phyloP scores from a whole-genome alignment of 495 filamentous ascomycete genomes.

The Penicillium psychrofluorescens region DNA sequence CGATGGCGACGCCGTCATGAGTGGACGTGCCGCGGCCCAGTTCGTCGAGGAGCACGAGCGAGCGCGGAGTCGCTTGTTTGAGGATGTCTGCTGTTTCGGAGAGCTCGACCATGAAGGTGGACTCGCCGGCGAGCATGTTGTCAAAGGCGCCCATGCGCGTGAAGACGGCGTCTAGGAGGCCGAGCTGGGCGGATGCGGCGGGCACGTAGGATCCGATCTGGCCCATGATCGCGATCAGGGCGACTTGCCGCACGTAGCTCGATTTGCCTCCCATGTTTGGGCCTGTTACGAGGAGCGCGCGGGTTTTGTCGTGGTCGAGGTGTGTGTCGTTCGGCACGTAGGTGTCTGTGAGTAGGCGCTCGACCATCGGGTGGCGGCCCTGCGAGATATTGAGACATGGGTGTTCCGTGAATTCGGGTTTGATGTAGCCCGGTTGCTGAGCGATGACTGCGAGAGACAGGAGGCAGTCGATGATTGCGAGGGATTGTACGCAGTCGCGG shows the following conservation, averaged over 20 bases:
- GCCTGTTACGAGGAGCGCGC: slow-evolving; percentile 83
- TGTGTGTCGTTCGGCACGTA: slow-evolving; percentile 91
- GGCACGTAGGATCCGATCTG: slow-evolving; percentile 95
- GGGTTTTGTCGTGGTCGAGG: slow-evolving; percentile 54
- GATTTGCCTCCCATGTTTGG: slow-evolving; percentile 99
- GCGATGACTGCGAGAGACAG: slow-evolving; percentile 81
- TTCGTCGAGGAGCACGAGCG: slow-evolving; percentile 90
- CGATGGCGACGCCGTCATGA: slow-evolving; percentile 94
- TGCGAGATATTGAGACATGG: slow-evolving; percentile 63
- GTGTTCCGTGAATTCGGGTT: slow-evolving; percentile 69
- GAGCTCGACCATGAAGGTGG: slow-evolving; percentile 97
- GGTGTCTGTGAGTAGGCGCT: slow-evolving; percentile 74
- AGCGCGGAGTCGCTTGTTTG: slow-evolving; percentile 72
- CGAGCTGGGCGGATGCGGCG: slow-evolving; percentile 62
- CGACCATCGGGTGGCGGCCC: slow-evolving; percentile 94
- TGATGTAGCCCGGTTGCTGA: slow-evolving; percentile 78
- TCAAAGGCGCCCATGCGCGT: slow-evolving; percentile 97
- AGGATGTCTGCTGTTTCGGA: slow-evolving; percentile 87
- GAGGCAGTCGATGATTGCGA: slow-evolving; percentile 86
- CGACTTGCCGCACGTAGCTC: slow-evolving; percentile 85
- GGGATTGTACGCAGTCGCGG: slow-evolving; percentile 77
- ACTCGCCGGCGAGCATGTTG: slow-evolving; percentile 92
- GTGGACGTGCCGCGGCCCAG: slow-evolving; percentile 88
- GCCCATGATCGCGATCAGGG: slow-evolving; percentile 86
- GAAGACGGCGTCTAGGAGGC: slow-evolving; percentile 84